Base-by-base conservation (phyloP, 495 filamentous ascomycete species). In the Corynascus novoguineensis region DNA sequence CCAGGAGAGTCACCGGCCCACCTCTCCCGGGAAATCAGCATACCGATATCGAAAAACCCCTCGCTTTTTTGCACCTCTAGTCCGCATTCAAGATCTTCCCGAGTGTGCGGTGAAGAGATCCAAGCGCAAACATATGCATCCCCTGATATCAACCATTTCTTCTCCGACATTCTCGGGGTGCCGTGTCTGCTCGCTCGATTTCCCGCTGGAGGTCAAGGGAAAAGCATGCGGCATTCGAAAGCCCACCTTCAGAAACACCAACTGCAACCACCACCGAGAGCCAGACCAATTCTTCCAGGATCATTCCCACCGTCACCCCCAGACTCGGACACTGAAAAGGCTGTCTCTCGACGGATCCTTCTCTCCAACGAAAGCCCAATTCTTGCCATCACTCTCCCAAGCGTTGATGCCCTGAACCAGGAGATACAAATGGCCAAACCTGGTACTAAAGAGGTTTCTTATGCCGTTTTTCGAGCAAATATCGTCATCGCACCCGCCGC, bases 321-420 rank as follows among this genome's bases (percentile, higher is more conserved):
- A 46, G 78, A 81, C 64, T 74, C 78, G 29, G 72, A 78, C 64
- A 66, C 69, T 17, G 66, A 78, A 65, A 51, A 66, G 25, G 55
- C 46, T 7, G 29, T 41, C 1, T 46, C 56, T 28, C 78, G 68
- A n/a, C 84, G 84, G 3, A 89, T 96, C 44, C 72, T 90, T 2
- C 72, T 98, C 4, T 87, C 90, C 14, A 98, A 98, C 64, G 93
- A 98, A 67, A 90, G 86, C 45, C 92, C 93, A 0, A 93, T 98
- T 49, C 80, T 98, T 0, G 77, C 87, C 5, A 88, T 98, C 28
- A 90, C 86, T 12, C 78, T 82, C 17, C 85, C 87, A 3, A 96
- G 90, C 55, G 80, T 97, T 35, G 85, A 88, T 51, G 76, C 76
- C 0, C 73, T 98, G 2, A 96, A 96, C 60, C 71, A 79, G 47